Conservation (phyloP, 495 filamentous ascomycete species). For the Thozetella sp. region DNA sequence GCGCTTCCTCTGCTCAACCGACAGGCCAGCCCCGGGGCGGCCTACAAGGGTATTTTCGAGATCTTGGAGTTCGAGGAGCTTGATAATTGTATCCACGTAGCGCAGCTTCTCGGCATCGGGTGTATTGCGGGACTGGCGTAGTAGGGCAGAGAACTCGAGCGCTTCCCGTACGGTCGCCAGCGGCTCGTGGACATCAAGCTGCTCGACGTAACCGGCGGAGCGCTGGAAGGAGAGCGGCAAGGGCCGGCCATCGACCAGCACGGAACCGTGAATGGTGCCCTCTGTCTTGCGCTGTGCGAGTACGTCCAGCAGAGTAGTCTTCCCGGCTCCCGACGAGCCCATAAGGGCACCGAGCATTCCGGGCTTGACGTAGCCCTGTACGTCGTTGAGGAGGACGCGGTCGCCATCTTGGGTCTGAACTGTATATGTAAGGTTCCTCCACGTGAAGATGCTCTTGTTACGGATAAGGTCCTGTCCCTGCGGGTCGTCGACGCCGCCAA, state of each 20-base stretch:
- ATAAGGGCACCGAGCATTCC: slow-evolving; percentile 79
- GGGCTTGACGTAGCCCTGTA: slow-evolving; percentile 79
- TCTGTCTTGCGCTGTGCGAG: slow-evolving; percentile 73
- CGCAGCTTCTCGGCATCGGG: slow-evolving; percentile 71
- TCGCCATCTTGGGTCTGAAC: slow-evolving; percentile 65
- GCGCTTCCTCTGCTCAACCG: slow-evolving; percentile 57
- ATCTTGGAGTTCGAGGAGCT: slow-evolving; percentile 81
- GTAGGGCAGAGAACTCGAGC: slow-evolving; percentile 74
- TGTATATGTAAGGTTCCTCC: slow-evolving; percentile 62
- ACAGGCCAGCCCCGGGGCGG: slow-evolving; percentile 66
- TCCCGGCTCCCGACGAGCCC: slow-evolving; percentile 83
- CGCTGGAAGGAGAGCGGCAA: slow-evolving; percentile 71
- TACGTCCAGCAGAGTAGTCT: slow-evolving; percentile 65
- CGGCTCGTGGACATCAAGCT: slow-evolving; percentile 76
- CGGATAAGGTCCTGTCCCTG: too few relatives aligned
- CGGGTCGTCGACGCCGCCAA: slow-evolving; percentile 26
- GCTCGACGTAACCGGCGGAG: slow-evolving; percentile 76
- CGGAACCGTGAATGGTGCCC: slow-evolving; percentile 74
- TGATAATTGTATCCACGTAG: slow-evolving; percentile 88
- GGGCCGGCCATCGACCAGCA: slow-evolving; percentile 71
- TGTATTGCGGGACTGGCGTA: slow-evolving; percentile 72
- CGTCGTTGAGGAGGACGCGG: slow-evolving; percentile 61
- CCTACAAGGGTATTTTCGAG: slow-evolving; percentile 84
- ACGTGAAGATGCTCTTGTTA: slow-evolving; percentile 58
- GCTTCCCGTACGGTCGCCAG: slow-evolving; percentile 84